A percentile compares a stretch with the other conserved stretches of the same genome.
Evolutionary conservation across 257 asterid species (phyloP).

Genomic region (Solanum chiquidenum): DNA sequence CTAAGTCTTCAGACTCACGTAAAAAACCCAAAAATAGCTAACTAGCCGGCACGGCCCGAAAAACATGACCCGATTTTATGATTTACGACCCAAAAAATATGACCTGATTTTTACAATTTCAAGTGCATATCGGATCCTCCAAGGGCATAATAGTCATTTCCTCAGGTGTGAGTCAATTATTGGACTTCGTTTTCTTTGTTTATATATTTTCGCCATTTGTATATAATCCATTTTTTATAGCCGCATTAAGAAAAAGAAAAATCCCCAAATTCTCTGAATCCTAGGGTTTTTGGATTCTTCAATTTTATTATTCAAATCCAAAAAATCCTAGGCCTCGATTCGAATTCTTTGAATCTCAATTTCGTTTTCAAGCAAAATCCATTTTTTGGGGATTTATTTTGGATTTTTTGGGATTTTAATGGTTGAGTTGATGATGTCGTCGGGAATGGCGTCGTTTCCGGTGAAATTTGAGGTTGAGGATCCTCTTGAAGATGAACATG

Average conservation of each 20-base stretch:
- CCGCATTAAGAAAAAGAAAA: neutral
- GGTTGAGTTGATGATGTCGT: slow-evolving; percentile 33
- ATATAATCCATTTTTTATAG: neutral
- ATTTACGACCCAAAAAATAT: neutral
- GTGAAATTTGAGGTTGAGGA: slow-evolving; percentile 27
- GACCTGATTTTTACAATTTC: neutral
- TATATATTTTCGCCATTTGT: neutral
- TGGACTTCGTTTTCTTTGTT: neutral
- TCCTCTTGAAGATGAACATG: slow-evolving; percentile 34
- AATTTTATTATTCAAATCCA: neutral
- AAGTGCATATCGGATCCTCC: neutral
- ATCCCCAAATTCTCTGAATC: neutral
- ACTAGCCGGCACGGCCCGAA: no score
- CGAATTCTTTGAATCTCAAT: neutral
- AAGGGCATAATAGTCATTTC: neutral
- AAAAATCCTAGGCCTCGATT: neutral
- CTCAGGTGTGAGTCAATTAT: neutral
- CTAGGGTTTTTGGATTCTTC: slow-evolving; percentile 5
- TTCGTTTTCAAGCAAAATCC: neutral
- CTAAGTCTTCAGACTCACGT: neutral
- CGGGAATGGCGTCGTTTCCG: slow-evolving; percentile 12
- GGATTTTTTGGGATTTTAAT: slow-evolving; percentile 3
- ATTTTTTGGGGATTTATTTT: neutral
- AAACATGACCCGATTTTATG: neutral
- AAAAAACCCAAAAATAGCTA: neutral